Base-by-base conservation (phyloP, 148 eudicot species). In the Bassia scoparia region DNA sequence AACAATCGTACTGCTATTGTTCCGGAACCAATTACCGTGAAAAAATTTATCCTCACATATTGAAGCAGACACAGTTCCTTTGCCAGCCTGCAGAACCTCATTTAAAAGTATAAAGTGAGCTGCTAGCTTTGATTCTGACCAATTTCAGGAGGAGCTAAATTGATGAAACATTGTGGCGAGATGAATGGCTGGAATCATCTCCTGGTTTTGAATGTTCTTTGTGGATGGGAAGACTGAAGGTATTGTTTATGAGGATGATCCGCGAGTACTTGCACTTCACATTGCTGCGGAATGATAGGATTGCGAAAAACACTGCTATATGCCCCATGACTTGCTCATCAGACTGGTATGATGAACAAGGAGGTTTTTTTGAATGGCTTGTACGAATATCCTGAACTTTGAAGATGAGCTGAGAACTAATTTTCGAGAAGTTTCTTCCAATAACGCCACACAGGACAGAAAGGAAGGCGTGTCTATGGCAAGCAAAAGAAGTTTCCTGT, bases 171-270 rank as follows among this genome's bases (percentile, higher is more conserved):
- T 74, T 34, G 84, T 76, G n/a, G 60, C 81, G 61, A 24, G 91
- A 89, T 75, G 87, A 86, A 67, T 80, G 86, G 83, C 81, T 81
- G 79, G 92, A 88, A 72, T 86, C 96, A 10, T 83, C 90, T 37
- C 89, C 89, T 24, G 92, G 92, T 18, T 85, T 86, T 78, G 92
- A n/a, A 90, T 80, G 92, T 88, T 64, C 84, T 87, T n/a, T 72
- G 93, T 89, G 61, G 88, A 88, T 73, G 84, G n/a, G n/a, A n/a
- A 60, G 65, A 70, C 81, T 61, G 86, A 81, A 68, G 81, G 73
- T 49, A 7, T 83, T 70, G 81, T 34, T 21, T 76, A 73, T 79
- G 87, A 83, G 79, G 77, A 81, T 73, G 89, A 84, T 61, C 67
- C 64, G 15, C n/a, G 86, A 72, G 37, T 78, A 71, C 79, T 33